Evolutionary conservation across 208 protist species (phyloP), one percentile per base, ranked within the genome.

Genomic region (Crithidia fasciculata): DNA sequence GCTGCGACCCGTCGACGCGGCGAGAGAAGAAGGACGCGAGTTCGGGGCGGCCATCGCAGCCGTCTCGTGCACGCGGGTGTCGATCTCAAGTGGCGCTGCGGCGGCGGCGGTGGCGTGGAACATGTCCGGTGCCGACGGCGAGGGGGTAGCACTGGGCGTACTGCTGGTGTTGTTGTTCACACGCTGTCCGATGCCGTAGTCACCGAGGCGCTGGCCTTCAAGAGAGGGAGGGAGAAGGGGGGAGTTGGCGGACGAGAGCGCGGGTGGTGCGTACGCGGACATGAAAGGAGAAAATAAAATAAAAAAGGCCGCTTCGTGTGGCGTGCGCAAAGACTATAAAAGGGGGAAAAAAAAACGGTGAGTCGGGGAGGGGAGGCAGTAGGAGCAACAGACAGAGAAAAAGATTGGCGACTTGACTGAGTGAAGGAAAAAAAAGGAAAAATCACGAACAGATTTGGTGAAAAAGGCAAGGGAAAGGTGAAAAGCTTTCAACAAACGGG

Each of bases 141-240:
- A 70, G 18, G 50, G 28, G 28, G 28, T 28, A 28, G 28, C 28
- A 28, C 28, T 28, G 28, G 28, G 28, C 28, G 28, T 28, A 28
- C 28, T 28, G 28, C 28, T 28, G 28, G 28, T 28, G 28, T 28
- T 28, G n/a, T n/a, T 71, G 43, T 56, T 68, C 5, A 72, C 15
- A 8, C 60, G 59, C 66, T 56, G 66, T 15, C 57, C 57, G n/a
- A 50, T 55, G 37, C 64, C 53, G 13, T 19, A 47, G 37, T 67
- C 49, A 52, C 65, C 67, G 43, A 71, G 57, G 19, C 50, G 67
- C 1, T 57, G 59, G 64, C 72, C 72, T 15, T 58, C 63, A 10
- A 43, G 60, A 0, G 71, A 76, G 0, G 53, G n/a, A 5, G 52
- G 52, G 37, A 63, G 50, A 13, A 76, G 45, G 2, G 63, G 49